A percentile compares a stretch with the other conserved stretches of the same genome.
Conservation (phyloP, 495 filamentous ascomycete genomes). For the Penicillium diatomitis region DNA sequence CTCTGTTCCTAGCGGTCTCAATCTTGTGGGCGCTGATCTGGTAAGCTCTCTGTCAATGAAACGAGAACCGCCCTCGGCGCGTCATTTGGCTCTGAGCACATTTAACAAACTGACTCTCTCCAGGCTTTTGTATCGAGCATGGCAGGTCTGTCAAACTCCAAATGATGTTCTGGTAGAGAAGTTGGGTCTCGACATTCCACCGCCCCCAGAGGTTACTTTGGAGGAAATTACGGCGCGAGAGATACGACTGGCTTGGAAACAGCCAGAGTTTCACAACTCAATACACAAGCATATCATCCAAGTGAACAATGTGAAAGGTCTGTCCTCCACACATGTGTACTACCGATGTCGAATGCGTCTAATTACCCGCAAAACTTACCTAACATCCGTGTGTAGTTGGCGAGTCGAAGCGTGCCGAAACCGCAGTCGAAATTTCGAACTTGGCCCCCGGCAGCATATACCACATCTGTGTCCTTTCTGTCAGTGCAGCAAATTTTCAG, state of each 20-base stretch:
- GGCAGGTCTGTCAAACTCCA: constrained; percentile 78
- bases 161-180: constrained; percentile 84
- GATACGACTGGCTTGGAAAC: constrained; percentile 86
- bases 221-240: constrained; percentile 80
- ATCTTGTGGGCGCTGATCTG: constrained; percentile 45
- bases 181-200: constrained; percentile 86
- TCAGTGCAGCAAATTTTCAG: constrained; percentile 84
- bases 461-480: constrained; percentile 81
- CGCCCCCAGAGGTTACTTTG: constrained; percentile 82
- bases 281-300: constrained; percentile 84
- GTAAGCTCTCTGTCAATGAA: constrained; percentile 20
- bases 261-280: constrained; percentile 64
- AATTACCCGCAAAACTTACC: not conserved
- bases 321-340: not conserved
- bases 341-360: too few species aligned
- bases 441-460: constrained; percentile 82
- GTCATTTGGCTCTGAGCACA: too few species aligned
- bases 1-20: constrained; percentile 40
- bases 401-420: constrained; percentile 75
- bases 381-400: constrained; percentile 52
- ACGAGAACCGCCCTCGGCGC: too few species aligned
- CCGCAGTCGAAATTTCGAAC: constrained; percentile 78
- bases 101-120: not conserved
- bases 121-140: constrained; percentile 75
- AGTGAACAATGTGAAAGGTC: constrained; percentile 86